Conservation (phyloP, 176 grass and related monocot genomes). For the Tillandsia leiboldiana region DNA sequence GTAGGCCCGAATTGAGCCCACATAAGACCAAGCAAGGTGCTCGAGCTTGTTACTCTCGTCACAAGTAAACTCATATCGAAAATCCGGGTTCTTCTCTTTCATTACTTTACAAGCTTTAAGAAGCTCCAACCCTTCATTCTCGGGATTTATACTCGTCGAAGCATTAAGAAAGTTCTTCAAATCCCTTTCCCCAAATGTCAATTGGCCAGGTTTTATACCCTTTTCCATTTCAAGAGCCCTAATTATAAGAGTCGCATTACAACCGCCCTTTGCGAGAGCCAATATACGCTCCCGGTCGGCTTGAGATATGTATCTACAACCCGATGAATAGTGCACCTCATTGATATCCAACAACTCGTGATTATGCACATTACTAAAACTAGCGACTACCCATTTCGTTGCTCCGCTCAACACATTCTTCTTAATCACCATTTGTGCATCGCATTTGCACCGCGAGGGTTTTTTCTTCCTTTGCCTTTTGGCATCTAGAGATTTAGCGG, state of each 20-base stretch:
- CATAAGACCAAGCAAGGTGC: slow-evolving; percentile 43
- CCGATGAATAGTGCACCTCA: slow-evolving; percentile 20
- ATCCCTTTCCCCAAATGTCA: slow-evolving; percentile 33
- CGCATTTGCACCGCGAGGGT: slow-evolving; percentile 34
- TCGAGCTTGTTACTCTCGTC: slow-evolving; percentile 31
- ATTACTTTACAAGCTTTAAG: slow-evolving; percentile 32
- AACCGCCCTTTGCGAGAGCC: slow-evolving; percentile 34
- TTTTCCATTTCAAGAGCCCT: slow-evolving; percentile 45
- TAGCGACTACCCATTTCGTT: slow-evolving; percentile 29
- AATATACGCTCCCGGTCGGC: slow-evolving; percentile 36
- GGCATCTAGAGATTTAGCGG: slow-evolving; percentile 18
- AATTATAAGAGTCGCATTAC: slow-evolving; percentile 32
- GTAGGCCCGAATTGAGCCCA: slow-evolving; percentile 27
- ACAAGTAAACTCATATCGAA: slow-evolving; percentile 33
- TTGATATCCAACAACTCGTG: slow-evolving; percentile 34
- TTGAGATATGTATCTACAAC: slow-evolving; percentile 32
- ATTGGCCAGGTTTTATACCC: slow-evolving; percentile 22
- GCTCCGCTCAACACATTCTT: slow-evolving; percentile 22
- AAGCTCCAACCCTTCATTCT: slow-evolving; percentile 38
- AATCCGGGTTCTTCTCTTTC: slow-evolving; percentile 39
- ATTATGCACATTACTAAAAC: slow-evolving; percentile 47
- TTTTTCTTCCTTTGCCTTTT: slow-evolving; percentile 40
- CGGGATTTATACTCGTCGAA: slow-evolving; percentile 28
- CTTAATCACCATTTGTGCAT: slow-evolving; percentile 48
- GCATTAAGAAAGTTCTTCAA: slow-evolving; percentile 41